phyloP scores from a whole-genome alignment of 257 asterid species.

The Solanum appendiculatum region DNA sequence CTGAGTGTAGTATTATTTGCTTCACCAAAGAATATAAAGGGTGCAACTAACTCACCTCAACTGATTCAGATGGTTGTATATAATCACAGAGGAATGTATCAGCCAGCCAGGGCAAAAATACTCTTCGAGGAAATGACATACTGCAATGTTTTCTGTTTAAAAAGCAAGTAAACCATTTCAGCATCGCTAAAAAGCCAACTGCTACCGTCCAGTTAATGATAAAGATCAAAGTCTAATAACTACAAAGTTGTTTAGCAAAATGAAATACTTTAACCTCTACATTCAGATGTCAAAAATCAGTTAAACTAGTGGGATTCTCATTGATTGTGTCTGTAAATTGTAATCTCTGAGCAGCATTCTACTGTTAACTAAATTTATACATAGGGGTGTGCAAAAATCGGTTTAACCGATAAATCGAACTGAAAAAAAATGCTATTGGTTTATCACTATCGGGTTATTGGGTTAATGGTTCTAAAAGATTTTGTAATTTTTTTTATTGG shows the following conservation, averaged over 20 bases:
- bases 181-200: background rate
- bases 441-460: no score
- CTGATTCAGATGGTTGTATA: conserved; percentile 62
- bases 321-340: no score
- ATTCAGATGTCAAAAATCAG: background rate
- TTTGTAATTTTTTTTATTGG: no score
- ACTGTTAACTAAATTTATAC: no score
- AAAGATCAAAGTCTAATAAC: background rate
- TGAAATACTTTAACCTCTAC: background rate
- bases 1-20: background rate
- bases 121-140: conserved; percentile 75
- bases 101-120: conserved; percentile 84
- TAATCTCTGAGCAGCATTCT: no score
- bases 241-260: background rate
- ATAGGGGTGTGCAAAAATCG: no score
- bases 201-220: conserved; percentile 5
- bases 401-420: no score
- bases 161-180: conserved; percentile 4
- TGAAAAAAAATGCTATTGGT: no score
- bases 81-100: conserved; percentile 81
- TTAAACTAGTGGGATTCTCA: no score
- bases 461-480: no score
- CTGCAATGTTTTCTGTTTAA: conserved; percentile 45
- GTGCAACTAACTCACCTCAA: conserved; percentile 52
- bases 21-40: background rate